phyloP scores from a whole-genome alignment of 441 rosid species.

The Corymbia citriodora region DNA sequence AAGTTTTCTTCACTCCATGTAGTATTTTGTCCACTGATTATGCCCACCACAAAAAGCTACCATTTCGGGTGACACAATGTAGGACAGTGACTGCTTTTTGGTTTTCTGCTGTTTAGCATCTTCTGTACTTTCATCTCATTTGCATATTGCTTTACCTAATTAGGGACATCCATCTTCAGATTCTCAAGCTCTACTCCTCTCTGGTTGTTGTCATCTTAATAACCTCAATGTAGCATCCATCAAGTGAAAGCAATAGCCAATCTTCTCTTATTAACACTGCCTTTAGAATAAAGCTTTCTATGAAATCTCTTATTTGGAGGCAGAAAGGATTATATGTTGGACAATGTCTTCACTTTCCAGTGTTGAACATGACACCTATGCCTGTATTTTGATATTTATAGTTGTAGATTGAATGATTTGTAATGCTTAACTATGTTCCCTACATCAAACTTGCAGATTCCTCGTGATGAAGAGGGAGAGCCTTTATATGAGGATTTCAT shows the following conservation, averaged over 20 bases:
- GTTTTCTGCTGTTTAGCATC: not conserved
- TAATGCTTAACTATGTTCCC: not conserved
- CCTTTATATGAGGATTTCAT: conserved; percentile 82
- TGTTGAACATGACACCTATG: not conserved
- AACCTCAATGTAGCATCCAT: not conserved
- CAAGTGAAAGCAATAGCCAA: not conserved
- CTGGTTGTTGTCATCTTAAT: not conserved
- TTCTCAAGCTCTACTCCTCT: not conserved
- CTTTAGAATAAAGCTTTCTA: not conserved
- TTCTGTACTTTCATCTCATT: not conserved
- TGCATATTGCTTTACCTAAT: not conserved
- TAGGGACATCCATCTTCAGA: not conserved
- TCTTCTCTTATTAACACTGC: not conserved
- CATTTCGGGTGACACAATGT: not conserved
- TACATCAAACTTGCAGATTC: conserved; percentile 44
- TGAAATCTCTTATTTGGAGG: not conserved
- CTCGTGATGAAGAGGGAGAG: conserved; percentile 83
- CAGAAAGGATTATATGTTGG: not conserved
- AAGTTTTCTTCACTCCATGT: not conserved
- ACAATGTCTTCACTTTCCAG: not conserved
- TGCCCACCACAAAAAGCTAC: not conserved
- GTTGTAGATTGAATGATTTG: not conserved
- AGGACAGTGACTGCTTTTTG: not conserved
- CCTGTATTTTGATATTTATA: not conserved
- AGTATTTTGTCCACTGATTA: not conserved